Conservation (phyloP, 2,329 filamentous ascomycete genomes). For the Pestalotiopsis sp. region DNA sequence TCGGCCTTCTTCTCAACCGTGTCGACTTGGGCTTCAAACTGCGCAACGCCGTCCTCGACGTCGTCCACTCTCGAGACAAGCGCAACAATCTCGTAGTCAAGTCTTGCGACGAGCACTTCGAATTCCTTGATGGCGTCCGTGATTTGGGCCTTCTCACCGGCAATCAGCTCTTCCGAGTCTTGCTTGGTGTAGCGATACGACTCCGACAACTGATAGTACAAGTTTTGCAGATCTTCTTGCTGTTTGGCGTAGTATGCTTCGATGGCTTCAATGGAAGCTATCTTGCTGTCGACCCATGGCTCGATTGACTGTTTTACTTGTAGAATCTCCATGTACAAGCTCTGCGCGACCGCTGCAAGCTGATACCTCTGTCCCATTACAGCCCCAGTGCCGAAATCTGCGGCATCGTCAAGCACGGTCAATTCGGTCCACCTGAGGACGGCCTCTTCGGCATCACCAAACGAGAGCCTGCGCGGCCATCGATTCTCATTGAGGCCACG, state of each 20-base stretch:
- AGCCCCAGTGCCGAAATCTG: slow-evolving; percentile 28
- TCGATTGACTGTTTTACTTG: slow-evolving; percentile 54
- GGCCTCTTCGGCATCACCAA: slow-evolving; percentile 76
- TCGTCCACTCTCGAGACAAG: slow-evolving; percentile 82
- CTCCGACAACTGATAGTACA: slow-evolving; percentile 73
- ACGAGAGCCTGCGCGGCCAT: slow-evolving; percentile 75
- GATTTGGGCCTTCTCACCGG: slow-evolving; percentile 68
- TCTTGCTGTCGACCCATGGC: slow-evolving; percentile 63
- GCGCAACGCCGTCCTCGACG: slow-evolving; percentile 78
- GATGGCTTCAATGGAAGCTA: slow-evolving; percentile 59
- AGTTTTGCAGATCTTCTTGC: slow-evolving; percentile 63
- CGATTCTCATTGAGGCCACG: slow-evolving; percentile 55
- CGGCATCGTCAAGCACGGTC: slow-evolving; percentile 42
- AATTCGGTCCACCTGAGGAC: slow-evolving; percentile 68
- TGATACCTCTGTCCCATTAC: slow-evolving; percentile 19
- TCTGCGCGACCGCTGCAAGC: slow-evolving; percentile 56
- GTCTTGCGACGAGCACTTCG: slow-evolving; percentile 77
- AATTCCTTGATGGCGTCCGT: slow-evolving; percentile 76
- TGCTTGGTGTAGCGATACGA: slow-evolving; percentile 70
- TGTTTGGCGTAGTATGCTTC: slow-evolving; percentile 66
- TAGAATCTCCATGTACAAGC: slow-evolving; percentile 55
- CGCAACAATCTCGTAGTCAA: slow-evolving; percentile 89
- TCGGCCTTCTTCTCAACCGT: slow-evolving; percentile 69
- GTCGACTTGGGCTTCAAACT: slow-evolving; percentile 78
- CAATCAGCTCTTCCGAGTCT: slow-evolving; percentile 68